Conservation (phyloP, 2,329 filamentous ascomycete species). For the Fusarium sp. region DNA sequence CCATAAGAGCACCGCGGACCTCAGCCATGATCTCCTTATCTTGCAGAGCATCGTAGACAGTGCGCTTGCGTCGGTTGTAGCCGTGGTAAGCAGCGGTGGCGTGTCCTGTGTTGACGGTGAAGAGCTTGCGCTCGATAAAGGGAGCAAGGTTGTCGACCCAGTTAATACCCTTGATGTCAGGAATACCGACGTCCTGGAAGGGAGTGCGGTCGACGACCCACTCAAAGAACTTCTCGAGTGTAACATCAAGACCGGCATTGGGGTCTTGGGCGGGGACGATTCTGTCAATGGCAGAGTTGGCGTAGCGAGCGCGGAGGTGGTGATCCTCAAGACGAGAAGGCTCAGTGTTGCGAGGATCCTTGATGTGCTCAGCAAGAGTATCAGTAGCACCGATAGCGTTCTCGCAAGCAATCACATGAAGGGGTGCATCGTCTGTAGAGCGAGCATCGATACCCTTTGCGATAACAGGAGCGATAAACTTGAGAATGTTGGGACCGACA, state of each 20-base stretch:
- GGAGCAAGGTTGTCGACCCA: conserved; percentile 92
- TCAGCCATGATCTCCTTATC: conserved; percentile 83
- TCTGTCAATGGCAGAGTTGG: conserved; percentile 98
- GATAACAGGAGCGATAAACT: conserved; percentile 95
- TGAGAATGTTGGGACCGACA: conserved; percentile 94
- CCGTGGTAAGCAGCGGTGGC: conserved; percentile 97
- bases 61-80: conserved; percentile 85
- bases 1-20: conserved; percentile 81
- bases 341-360: conserved; percentile 76
- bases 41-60: conserved; percentile 87
- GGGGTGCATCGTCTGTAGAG: too few relatives aligned
- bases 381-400: conserved; percentile 97
- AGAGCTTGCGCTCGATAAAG: conserved; percentile 99
- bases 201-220: conserved; percentile 95
- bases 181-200: conserved; percentile 74
- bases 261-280: conserved; percentile 93
- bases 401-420: conserved; percentile 93
- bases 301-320: conserved; percentile 82
- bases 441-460: conserved; percentile 83
- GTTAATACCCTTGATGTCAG: conserved; percentile 86
- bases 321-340: conserved; percentile 74
- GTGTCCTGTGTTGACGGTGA: conserved; percentile 98
- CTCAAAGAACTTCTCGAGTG: conserved; percentile 98
- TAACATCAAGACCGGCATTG: conserved; percentile 85
- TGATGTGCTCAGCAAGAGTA: conserved; percentile 84